Evolutionary conservation across 768 basidiomycete genomes (phyloP), one percentile per base, ranked within the genome.

Genomic region (Harrya chromipes): DNA sequence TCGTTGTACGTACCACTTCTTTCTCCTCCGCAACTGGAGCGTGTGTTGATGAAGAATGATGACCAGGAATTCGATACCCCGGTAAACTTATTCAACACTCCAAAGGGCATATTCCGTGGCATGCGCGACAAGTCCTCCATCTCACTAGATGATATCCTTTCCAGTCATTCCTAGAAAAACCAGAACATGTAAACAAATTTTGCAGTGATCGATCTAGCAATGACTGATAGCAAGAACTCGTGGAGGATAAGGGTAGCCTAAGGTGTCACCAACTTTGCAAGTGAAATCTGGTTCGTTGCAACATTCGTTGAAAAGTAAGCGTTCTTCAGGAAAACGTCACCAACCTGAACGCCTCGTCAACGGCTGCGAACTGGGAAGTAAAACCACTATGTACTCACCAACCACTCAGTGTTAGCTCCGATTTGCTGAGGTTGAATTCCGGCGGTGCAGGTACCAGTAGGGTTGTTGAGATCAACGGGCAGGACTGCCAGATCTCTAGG

Each of bases 1-100:
- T 94, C 48, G 84, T 81, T 49, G 84, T 84, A 56, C 56, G 82
- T 76, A 27, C 6, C 16, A 16, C n/a, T 14, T 20, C 4, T 24
- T 23, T 23, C n/a, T n/a, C n/a, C 40, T 31, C 41, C 23, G 37
- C 2, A 9, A 29, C 21, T 4, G 13, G 20, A 9, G 4, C 13
- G 12, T 8, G n/a, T 41, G 16, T 6, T 49, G n/a, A 56, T 24
- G 21, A 36, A 9, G 39, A 20, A 9, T 16, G 43, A 49, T 37
- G 14, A 41, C 10, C 24, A 84, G 75, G 92, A 94, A 77, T 89
- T 89, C 60, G 91, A 92, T 64, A 85, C 87, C 4, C 91, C 93
- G 0, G 70, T 74, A 20, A 78, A 75, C 37, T 67, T 94, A 16
- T 92, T 81, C 67, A 57, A 75, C 40, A 71, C 65, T 6, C 51